phyloP scores from a whole-genome alignment of 1,284 basidiomycete species.

The Ustilago sp. region DNA sequence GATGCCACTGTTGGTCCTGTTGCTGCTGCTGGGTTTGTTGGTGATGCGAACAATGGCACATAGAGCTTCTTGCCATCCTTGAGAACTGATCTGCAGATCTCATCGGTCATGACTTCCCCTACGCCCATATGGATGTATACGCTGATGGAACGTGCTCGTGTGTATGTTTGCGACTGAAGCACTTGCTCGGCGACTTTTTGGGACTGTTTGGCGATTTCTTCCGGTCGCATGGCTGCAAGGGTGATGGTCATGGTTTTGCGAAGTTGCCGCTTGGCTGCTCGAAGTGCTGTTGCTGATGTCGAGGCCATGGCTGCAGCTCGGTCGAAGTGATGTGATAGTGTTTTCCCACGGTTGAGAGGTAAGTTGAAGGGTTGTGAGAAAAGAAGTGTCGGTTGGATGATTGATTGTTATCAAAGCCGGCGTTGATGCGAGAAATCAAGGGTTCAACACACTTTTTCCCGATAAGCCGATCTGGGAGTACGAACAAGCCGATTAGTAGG shows the following conservation, averaged over 20 bases:
- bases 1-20: conserved; percentile 30
- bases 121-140: conserved; percentile 69
- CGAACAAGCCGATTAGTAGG: too few relatives aligned
- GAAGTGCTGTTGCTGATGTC: conserved; percentile 18
- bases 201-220: conserved; percentile 32
- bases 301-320: conserved; percentile 15
- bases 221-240: conserved; percentile 40
- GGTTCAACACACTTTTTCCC: conserved; percentile 8
- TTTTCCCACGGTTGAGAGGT: neutral
- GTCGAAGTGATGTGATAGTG: neutral
- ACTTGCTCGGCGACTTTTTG: conserved; percentile 57
- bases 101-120: conserved; percentile 69
- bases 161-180: conserved; percentile 64
- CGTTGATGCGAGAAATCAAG: conserved; percentile 7
- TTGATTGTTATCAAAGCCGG: neutral
- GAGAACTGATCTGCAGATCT: conserved; percentile 66
- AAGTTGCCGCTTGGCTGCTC: conserved; percentile 61
- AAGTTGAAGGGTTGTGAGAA: neutral
- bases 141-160: conserved; percentile 60
- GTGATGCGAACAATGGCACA: conserved; percentile 69
- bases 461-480: neutral
- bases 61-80: conserved; percentile 67
- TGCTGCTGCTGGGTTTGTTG: conserved; percentile 41
- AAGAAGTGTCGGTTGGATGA: neutral
- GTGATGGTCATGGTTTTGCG: conserved; percentile 56